Percentiles rank a stretch among this genome's conserved stretches.
These are phyloP conservation scores for Mycosarcoma mackinlayi DNA, from an alignment of 1,284 basidiomycete genomes.

Conservation along the genomic window DNA sequence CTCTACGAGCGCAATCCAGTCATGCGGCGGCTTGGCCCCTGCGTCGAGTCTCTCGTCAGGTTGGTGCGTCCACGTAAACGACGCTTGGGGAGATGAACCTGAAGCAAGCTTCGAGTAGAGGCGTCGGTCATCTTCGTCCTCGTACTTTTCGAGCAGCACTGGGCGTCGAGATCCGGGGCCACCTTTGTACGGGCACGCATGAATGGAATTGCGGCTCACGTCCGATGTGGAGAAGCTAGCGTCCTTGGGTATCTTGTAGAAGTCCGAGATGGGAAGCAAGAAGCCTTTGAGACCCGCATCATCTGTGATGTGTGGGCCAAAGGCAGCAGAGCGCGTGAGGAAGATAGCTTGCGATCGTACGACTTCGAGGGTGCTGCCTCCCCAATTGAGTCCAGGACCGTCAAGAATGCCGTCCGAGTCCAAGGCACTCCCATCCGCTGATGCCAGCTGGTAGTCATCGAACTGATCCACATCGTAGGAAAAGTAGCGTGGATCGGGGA, in stretches of 20 bases:
- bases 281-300: slow-evolving; percentile 57
- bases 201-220: slow-evolving; percentile 22
- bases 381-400: slow-evolving; percentile 52
- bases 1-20: slow-evolving; percentile 67
- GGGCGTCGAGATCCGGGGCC: slow-evolving; percentile 46
- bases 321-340: slow-evolving; percentile 63
- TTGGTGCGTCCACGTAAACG: slow-evolving; percentile 29
- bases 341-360: slow-evolving; percentile 62
- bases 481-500: slow-evolving; percentile 46
- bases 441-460: slow-evolving; percentile 7
- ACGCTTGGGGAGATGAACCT: slow-evolving; percentile 12
- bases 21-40: slow-evolving; percentile 41
- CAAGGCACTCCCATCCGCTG: neutral
- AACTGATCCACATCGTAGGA: slow-evolving; percentile 47
- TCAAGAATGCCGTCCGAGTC: slow-evolving; percentile 46
- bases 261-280: slow-evolving; percentile 57
- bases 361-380: slow-evolving; percentile 58
- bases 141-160: slow-evolving; percentile 14
- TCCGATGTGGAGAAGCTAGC: slow-evolving; percentile 18
- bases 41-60: neutral
- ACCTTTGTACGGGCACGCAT: slow-evolving; percentile 54
- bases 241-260: slow-evolving; percentile 47
- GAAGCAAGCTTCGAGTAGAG: slow-evolving; percentile 30
- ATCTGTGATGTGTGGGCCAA: slow-evolving; percentile 56
- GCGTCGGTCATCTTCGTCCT: slow-evolving; percentile 44